Percentiles rank a stretch among this genome's conserved stretches.
Evolutionary conservation across 495 filamentous ascomycete species (phyloP).

Genomic region (Sporormia fimetaria): DNA sequence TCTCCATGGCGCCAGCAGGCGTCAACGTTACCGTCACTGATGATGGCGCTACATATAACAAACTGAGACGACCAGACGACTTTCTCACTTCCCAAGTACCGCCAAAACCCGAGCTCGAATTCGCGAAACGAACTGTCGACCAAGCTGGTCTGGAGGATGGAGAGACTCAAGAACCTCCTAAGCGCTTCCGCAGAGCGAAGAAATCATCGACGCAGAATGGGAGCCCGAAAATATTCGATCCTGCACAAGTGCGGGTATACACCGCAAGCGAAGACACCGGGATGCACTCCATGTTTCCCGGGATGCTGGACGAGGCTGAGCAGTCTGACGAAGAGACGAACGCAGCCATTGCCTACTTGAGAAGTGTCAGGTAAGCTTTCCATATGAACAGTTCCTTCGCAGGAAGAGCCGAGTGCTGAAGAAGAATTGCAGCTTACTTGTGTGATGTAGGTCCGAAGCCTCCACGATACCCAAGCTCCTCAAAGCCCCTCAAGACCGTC

Average conservation of each 20-base stretch:
- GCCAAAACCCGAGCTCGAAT: not conserved
- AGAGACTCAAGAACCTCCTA: constrained; percentile 1
- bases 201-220: not conserved
- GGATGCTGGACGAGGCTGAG: constrained; percentile 3
- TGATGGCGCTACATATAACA: constrained; percentile 23
- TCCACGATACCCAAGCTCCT: constrained; percentile 12
- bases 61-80: constrained; percentile 18
- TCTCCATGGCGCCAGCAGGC: constrained; percentile 8
- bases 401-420: not conserved
- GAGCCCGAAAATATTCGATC: not conserved
- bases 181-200: not conserved
- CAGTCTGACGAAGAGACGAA: constrained; percentile 9
- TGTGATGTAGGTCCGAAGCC: constrained; percentile 14
- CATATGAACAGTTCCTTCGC: not conserved
- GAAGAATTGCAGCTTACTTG: constrained; percentile 7
- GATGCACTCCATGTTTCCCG: constrained; percentile 7
- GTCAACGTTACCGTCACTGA: constrained; percentile 16
- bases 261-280: not conserved
- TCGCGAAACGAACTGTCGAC: constrained; percentile 10
- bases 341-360: constrained; percentile 22
- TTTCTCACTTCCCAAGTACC: not conserved
- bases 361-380: constrained; percentile 24
- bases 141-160: not conserved
- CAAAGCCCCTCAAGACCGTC: constrained; percentile 3
- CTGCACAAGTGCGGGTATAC: not conserved